phyloP scores from a whole-genome alignment of 305 asterid genomes.

The Coffea humblotiana region DNA sequence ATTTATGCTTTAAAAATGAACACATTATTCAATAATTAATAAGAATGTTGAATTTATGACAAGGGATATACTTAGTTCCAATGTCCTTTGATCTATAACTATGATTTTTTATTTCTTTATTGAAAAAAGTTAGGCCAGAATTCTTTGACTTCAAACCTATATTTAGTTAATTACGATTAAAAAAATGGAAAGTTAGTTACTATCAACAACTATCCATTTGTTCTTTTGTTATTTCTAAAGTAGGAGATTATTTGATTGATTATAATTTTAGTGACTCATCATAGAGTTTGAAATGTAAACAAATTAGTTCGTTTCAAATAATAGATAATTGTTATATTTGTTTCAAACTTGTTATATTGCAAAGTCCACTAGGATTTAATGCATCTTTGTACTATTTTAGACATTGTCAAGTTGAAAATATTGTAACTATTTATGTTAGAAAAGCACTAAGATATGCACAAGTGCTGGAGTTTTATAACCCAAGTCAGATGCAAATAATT shows the following conservation, averaged over 20 bases:
- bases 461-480: no score
- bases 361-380: no score
- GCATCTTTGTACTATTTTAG: no score
- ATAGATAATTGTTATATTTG: no score
- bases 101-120: not conserved
- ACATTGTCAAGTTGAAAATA: no score
- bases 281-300: not conserved
- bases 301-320: not conserved
- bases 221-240: not conserved
- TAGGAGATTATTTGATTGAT: not conserved
- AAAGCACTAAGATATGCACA: no score
- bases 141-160: not conserved
- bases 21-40: no score
- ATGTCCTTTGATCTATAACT: not conserved
- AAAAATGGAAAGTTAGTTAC: not conserved
- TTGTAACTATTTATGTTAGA: no score
- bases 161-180: not conserved
- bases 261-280: not conserved
- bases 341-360: not conserved
- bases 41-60: no score
- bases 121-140: not conserved
- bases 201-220: not conserved
- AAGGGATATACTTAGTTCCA: no score
- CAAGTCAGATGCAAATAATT: no score
- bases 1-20: no score